These are phyloP conservation scores for Potentilla sterilis DNA, from an alignment of 306 rosid genomes.

Conservation along the genomic window DNA sequence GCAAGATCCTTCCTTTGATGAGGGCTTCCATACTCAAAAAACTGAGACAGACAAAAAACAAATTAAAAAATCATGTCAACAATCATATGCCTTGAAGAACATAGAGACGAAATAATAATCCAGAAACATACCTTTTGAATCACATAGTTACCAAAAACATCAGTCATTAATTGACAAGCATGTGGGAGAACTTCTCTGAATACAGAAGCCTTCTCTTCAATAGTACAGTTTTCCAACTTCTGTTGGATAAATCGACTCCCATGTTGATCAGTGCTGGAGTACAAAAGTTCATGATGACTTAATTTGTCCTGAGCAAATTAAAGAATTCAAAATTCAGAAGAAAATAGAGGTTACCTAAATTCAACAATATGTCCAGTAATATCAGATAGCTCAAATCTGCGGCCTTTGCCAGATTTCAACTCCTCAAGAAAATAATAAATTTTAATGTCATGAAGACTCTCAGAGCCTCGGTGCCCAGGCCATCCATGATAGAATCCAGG, in stretches of 20 bases:
- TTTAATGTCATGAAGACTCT: slow-evolving; percentile 38
- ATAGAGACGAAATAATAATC: not conserved
- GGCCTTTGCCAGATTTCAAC: slow-evolving; percentile 43
- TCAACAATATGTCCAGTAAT: slow-evolving; percentile 59
- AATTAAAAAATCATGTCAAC: not conserved
- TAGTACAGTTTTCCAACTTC: slow-evolving; percentile 60
- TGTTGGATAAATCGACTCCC: slow-evolving; percentile 84
- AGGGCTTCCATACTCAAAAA: slow-evolving; percentile 56
- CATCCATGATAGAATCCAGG: slow-evolving; percentile 40
- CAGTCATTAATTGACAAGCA: slow-evolving; percentile 53
- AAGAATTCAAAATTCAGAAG: slow-evolving; percentile 1
- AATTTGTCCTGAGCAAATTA: not conserved
- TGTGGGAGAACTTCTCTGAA: slow-evolving; percentile 64
- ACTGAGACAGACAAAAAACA: slow-evolving; percentile 29
- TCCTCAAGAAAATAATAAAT: slow-evolving; percentile 51
- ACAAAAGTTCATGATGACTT: slow-evolving; percentile 13
- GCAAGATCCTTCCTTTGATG: slow-evolving; percentile 62
- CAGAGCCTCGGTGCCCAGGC: slow-evolving; percentile 43
- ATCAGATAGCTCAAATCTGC: slow-evolving; percentile 51
- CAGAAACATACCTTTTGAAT: slow-evolving; percentile 57
- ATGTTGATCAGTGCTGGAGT: slow-evolving; percentile 64
- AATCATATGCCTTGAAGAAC: not conserved
- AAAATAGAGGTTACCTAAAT: slow-evolving; percentile 45
- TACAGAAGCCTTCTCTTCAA: slow-evolving; percentile 55
- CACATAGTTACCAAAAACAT: slow-evolving; percentile 71